Conservation (phyloP, 495 filamentous ascomycete species). For the Chaetomium tenue region DNA sequence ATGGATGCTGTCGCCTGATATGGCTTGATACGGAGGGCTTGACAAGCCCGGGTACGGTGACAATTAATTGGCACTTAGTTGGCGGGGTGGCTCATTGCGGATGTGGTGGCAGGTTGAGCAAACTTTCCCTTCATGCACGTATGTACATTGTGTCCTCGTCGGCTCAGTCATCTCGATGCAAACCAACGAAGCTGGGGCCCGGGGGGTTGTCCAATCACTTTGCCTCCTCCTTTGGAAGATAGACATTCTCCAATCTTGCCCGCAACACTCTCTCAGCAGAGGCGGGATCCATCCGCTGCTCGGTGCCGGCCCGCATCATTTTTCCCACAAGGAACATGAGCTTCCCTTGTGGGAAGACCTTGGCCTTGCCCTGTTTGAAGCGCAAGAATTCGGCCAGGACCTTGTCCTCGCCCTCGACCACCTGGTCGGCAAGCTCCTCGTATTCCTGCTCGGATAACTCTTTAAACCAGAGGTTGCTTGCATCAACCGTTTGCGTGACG, state of each 20-base stretch:
- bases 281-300: conserved; percentile 73
- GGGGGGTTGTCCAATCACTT: neutral
- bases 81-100: too few species aligned
- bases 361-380: conserved; percentile 48
- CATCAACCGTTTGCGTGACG: conserved; percentile 60
- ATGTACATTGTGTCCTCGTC: neutral
- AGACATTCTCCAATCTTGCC: conserved; percentile 35
- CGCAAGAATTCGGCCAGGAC: conserved; percentile 69
- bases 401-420: conserved; percentile 54
- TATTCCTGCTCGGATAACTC: conserved; percentile 64
- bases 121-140: neutral
- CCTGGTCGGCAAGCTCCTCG: conserved; percentile 49
- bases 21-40: too few species aligned
- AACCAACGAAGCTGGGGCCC: too few species aligned
- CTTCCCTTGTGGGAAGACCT: conserved; percentile 60
- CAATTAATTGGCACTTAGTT: too few species aligned
- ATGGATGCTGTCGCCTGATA: too few species aligned
- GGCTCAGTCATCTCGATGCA: neutral
- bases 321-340: conserved; percentile 84
- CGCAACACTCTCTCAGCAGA: conserved; percentile 66
- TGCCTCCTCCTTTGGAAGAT: conserved; percentile 5
- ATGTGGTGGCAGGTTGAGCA: too few species aligned
- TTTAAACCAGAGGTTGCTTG: conserved; percentile 62
- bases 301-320: conserved; percentile 76
- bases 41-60: too few species aligned